phyloP scores from a whole-genome alignment of 768 basidiomycete genomes.

The Boletellus emodensis region DNA sequence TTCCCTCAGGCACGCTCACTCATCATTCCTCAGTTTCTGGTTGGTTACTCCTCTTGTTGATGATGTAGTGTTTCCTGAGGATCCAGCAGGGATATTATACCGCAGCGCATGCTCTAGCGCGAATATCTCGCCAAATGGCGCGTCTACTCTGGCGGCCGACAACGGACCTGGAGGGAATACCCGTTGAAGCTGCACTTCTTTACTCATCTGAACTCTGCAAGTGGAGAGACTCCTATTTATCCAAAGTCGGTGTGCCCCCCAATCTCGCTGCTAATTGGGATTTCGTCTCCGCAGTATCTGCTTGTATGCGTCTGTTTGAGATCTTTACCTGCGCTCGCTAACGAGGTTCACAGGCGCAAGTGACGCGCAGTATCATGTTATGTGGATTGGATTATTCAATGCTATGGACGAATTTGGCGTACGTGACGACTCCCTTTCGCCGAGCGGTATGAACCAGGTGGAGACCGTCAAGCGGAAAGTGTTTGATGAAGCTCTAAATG shows the following conservation, averaged over 20 bases:
- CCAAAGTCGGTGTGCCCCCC: constrained; percentile 78
- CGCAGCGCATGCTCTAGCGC: constrained; percentile 79
- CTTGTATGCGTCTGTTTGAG: constrained; percentile 39
- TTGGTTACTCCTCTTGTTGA: constrained; percentile 34
- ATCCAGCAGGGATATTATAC: constrained; percentile 69
- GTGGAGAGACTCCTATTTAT: constrained; percentile 77
- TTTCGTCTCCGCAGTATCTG: constrained; percentile 73
- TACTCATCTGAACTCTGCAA: constrained; percentile 55
- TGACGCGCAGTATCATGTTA: constrained; percentile 86
- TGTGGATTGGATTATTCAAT: constrained; percentile 83
- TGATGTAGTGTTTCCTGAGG: constrained; percentile 9
- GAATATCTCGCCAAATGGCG: constrained; percentile 78
- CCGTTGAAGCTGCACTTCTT: constrained; percentile 55
- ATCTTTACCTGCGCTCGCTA: not conserved
- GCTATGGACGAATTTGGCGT: constrained; percentile 85
- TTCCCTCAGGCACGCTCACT: constrained; percentile 2
- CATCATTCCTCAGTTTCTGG: constrained; percentile 53
- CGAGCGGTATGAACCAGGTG: constrained; percentile 51
- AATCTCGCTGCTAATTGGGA: constrained; percentile 88
- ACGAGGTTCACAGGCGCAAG: constrained; percentile 52
- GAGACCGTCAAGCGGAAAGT: constrained; percentile 66
- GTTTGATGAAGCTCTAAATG: constrained; percentile 77
- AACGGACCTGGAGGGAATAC: constrained; percentile 74
- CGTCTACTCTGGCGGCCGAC: constrained; percentile 76
- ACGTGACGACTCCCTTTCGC: constrained; percentile 46